A percentile compares a stretch with the other conserved stretches of the same genome.
phyloP scores from a whole-genome alignment of 2,329 filamentous ascomycete species.

The Didymella pomorum region DNA sequence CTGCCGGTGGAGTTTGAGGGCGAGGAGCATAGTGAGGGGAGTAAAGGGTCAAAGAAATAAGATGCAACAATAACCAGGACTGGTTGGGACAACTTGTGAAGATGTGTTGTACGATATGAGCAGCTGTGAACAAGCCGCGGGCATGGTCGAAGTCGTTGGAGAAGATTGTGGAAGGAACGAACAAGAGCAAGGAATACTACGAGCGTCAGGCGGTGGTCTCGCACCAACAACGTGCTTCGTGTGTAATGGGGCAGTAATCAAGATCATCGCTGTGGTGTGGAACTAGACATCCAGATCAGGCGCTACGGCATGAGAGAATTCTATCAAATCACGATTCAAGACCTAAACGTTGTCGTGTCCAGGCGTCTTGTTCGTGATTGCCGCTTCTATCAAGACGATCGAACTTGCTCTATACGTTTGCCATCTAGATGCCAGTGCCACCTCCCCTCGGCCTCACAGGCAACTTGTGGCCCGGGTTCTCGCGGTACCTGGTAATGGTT shows the following conservation, averaged over 20 bases:
- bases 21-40: constrained; percentile 5
- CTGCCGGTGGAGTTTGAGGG: constrained; percentile 70
- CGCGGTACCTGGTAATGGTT: constrained; percentile 12
- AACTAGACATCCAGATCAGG: no score
- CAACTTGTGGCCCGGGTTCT: constrained; percentile 19
- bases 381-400: not conserved
- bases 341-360: not conserved
- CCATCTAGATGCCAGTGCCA: not conserved
- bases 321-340: not conserved
- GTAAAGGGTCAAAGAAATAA: not conserved
- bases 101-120: not conserved
- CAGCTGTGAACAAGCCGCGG: not conserved
- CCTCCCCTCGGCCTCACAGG: constrained; percentile 17
- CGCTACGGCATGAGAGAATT: no score
- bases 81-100: not conserved
- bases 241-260: no score
- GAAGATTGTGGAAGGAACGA: no score
- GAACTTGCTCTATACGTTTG: not conserved
- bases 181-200: no score
- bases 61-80: not conserved
- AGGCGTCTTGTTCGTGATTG: not conserved
- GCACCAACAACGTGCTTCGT: no score
- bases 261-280: no score
- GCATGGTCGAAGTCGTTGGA: not conserved
- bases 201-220: no score